Evolutionary conservation across 306 rosid genomes (phyloP).

Genomic region (Medicago ruthenica): DNA sequence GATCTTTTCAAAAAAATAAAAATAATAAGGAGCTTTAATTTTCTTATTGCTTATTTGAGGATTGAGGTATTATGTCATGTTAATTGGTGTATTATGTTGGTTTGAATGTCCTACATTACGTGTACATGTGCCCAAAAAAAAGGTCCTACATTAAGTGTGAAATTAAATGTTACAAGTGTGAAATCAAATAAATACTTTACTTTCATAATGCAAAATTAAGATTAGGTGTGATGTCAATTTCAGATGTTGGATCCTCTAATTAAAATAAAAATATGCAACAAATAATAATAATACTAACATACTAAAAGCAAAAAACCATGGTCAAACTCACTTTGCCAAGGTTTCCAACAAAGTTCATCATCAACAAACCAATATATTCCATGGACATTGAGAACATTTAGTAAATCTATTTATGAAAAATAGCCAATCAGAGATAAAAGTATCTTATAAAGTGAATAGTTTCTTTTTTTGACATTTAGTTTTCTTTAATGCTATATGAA

Average conservation of each 20-base stretch:
- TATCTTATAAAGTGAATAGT: not conserved
- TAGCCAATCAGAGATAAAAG: not conserved
- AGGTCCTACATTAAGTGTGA: not conserved
- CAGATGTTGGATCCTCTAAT: not conserved
- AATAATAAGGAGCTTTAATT: not conserved
- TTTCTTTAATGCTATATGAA: too few relatives aligned
- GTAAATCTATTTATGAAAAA: not conserved
- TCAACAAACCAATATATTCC: not conserved
- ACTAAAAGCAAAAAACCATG: not conserved
- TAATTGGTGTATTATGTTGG: constrained; percentile 10
- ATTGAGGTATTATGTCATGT: not conserved
- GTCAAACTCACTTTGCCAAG: not conserved
- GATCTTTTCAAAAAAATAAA: not conserved
- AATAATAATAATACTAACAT: not conserved
- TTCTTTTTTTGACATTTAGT: too few relatives aligned
- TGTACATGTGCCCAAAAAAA: too few relatives aligned
- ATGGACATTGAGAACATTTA: not conserved
- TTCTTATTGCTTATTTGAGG: not conserved
- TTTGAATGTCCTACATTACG: not conserved
- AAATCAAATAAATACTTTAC: constrained; percentile 1
- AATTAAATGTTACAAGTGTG: not conserved
- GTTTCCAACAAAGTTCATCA: not conserved
- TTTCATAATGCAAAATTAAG: constrained; percentile 11
- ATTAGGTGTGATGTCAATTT: constrained; percentile 15
- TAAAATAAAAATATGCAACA: not conserved